A percentile compares a stretch with the other conserved stretches of the same genome.
phyloP scores from a whole-genome alignment of 2,329 filamentous ascomycete species.

The Chaetomiaceae sp. region DNA sequence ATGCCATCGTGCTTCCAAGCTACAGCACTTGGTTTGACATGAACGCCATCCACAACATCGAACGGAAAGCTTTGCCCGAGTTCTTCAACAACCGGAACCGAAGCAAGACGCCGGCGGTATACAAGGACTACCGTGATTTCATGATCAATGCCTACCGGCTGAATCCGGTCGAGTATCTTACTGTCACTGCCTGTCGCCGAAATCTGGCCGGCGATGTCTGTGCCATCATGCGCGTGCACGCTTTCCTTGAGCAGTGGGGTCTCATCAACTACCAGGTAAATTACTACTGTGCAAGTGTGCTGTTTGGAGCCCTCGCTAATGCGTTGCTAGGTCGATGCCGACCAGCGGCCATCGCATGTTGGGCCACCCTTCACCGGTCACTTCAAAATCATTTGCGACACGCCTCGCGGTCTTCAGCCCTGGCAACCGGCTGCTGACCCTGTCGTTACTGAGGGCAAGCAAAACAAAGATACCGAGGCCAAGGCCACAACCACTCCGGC shows the following conservation, averaged over 20 bases:
- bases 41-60: slow-evolving; percentile 83
- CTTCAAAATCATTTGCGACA: slow-evolving; percentile 94
- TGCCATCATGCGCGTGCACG: slow-evolving; percentile 97
- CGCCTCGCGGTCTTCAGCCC: slow-evolving; percentile 86
- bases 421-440: slow-evolving; percentile 88
- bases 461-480: slow-evolving; percentile 64
- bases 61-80: slow-evolving; percentile 91
- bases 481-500: slow-evolving; percentile 62
- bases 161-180: slow-evolving; percentile 93
- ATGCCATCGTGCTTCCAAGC: slow-evolving; percentile 92
- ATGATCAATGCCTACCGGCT: slow-evolving; percentile 99
- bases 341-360: slow-evolving; percentile 90
- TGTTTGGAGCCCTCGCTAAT: slow-evolving; percentile 12
- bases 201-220: slow-evolving; percentile 97
- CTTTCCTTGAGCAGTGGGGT: slow-evolving; percentile 97
- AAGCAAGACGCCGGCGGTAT: slow-evolving; percentile 94
- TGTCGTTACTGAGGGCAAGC: slow-evolving; percentile 57
- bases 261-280: slow-evolving; percentile 96
- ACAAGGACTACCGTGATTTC: slow-evolving; percentile 98
- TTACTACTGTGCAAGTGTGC: not conserved
- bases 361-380: slow-evolving; percentile 96
- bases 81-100: slow-evolving; percentile 98
- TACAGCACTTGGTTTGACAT: slow-evolving; percentile 99
- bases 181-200: slow-evolving; percentile 89
- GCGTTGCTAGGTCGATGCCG: slow-evolving; percentile 77